A percentile compares a stretch with the other conserved stretches of the same genome.
phyloP scores from a whole-genome alignment of 768 basidiomycete species.

The Dioszegia hungarica region DNA sequence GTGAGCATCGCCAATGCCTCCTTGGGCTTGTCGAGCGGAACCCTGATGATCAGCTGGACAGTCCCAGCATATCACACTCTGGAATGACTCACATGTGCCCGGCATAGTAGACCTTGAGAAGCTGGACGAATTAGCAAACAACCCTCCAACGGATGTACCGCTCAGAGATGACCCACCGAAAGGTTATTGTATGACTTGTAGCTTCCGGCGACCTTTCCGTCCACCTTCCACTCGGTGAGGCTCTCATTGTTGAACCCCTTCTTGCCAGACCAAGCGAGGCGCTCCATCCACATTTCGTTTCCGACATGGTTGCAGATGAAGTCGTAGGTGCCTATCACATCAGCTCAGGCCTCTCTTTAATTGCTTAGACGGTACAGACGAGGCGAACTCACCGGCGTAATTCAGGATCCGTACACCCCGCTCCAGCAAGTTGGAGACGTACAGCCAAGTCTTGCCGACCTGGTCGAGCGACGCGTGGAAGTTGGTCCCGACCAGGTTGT shows the following conservation, averaged over 20 bases:
- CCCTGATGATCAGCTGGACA: slow-evolving; percentile 43
- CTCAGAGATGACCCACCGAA: slow-evolving; percentile 59
- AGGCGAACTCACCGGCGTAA: slow-evolving; percentile 14
- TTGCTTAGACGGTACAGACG: too few relatives aligned
- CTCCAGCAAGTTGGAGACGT: slow-evolving; percentile 67
- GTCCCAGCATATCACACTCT: background rate
- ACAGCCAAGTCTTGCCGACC: slow-evolving; percentile 56
- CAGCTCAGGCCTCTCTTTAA: background rate
- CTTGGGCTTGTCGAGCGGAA: slow-evolving; percentile 65
- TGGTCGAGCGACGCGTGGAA: slow-evolving; percentile 61
- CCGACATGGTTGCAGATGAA: slow-evolving; percentile 66
- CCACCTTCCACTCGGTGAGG: slow-evolving; percentile 58
- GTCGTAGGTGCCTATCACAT: slow-evolving; percentile 18
- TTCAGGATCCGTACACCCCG: slow-evolving; percentile 66
- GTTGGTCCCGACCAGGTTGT: slow-evolving; percentile 52
- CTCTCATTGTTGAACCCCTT: slow-evolving; percentile 54
- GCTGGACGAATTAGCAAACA: slow-evolving; percentile 8
- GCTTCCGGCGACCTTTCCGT: slow-evolving; percentile 57
- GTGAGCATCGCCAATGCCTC: slow-evolving; percentile 63
- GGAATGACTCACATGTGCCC: slow-evolving; percentile 57
- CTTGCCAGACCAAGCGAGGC: slow-evolving; percentile 67
- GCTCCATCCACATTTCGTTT: slow-evolving; percentile 70
- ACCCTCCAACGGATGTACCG: too few relatives aligned
- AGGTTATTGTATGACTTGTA: slow-evolving; percentile 58
- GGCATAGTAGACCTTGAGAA: slow-evolving; percentile 54